Percentiles rank a stretch among this genome's conserved stretches.
These are phyloP conservation scores for Orbilia oligospora DNA, from an alignment of 2,329 filamentous ascomycete species.

Conservation along the genomic window DNA sequence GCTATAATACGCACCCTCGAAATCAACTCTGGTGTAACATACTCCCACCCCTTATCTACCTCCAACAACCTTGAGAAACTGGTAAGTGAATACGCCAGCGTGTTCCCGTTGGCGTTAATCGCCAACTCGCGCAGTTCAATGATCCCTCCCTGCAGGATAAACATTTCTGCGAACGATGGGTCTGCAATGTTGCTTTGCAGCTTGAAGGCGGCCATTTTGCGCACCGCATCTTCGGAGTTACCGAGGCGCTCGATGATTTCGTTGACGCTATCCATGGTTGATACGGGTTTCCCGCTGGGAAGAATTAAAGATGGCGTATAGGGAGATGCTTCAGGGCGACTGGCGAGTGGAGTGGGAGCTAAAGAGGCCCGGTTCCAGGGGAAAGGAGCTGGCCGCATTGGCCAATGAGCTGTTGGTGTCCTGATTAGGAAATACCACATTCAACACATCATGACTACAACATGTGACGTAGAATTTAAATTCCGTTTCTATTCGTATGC, in stretches of 20 bases:
- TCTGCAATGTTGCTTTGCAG: slow-evolving; percentile 95
- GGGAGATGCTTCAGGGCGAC: slow-evolving; percentile 41
- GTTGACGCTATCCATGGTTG: slow-evolving; percentile 64
- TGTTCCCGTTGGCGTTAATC: slow-evolving; percentile 89
- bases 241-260: slow-evolving; percentile 65
- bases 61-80: slow-evolving; percentile 89
- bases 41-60: slow-evolving; percentile 97
- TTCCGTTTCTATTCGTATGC: neutral
- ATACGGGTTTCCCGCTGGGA: slow-evolving; percentile 20
- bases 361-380: slow-evolving; percentile 45
- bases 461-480: neutral
- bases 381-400: slow-evolving; percentile 35
- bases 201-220: slow-evolving; percentile 99
- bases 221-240: slow-evolving; percentile 78
- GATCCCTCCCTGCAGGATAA: slow-evolving; percentile 90
- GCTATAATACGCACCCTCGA: slow-evolving; percentile 71
- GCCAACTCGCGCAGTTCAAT: slow-evolving; percentile 85
- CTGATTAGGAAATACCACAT: slow-evolving; percentile 25
- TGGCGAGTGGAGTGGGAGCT: slow-evolving; percentile 47
- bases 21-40: slow-evolving; percentile 71
- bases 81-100: slow-evolving; percentile 92
- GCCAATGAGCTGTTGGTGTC: slow-evolving; percentile 30
- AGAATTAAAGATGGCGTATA: slow-evolving; percentile 37
- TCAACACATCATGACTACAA: neutral
- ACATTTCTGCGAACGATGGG: slow-evolving; percentile 94